Evolutionary conservation across 352 stramenopile genomes (phyloP).

Genomic region (Pythium oligandrum): DNA sequence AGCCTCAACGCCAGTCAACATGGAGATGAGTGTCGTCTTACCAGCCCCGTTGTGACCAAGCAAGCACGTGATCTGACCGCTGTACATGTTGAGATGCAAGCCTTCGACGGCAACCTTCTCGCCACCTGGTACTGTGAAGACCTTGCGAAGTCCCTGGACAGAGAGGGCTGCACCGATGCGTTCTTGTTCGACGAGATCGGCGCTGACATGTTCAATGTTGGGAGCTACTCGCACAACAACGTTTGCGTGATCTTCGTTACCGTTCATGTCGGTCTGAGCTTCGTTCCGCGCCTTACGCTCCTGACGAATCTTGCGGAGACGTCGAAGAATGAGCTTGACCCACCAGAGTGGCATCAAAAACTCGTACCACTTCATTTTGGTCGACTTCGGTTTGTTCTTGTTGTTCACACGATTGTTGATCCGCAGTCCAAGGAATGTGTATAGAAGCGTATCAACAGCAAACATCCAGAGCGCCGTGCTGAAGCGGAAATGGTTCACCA

Average conservation of each 20-base stretch:
- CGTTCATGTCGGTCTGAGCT: not conserved
- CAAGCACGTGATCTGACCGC: conserved; percentile 82
- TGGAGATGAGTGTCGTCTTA: conserved; percentile 82
- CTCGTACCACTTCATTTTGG: conserved; percentile 90
- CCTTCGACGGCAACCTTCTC: conserved; percentile 64
- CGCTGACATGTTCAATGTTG: conserved; percentile 20
- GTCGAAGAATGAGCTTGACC: conserved; percentile 11
- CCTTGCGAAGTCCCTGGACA: conserved; percentile 34
- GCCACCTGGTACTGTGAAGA: conserved; percentile 51
- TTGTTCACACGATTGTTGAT: conserved; percentile 88
- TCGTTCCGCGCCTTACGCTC: no score
- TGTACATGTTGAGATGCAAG: conserved; percentile 77
- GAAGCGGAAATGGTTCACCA: conserved; percentile 54
- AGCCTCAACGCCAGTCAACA: conserved; percentile 68
- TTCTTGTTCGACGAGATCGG: conserved; percentile 22
- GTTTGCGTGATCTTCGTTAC: not conserved
- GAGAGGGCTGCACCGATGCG: conserved; percentile 16
- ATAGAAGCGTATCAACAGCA: conserved; percentile 82
- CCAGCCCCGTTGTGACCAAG: conserved; percentile 87
- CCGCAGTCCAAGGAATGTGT: conserved; percentile 87
- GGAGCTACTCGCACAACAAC: conserved; percentile 3
- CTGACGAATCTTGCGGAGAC: not conserved
- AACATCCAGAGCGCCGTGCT: conserved; percentile 65
- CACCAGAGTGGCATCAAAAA: conserved; percentile 69
- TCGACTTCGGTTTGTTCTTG: conserved; percentile 88